These are phyloP conservation scores for Melocanna baccifera DNA, from an alignment of 176 grass and related monocot genomes.

Conservation along the genomic window DNA sequence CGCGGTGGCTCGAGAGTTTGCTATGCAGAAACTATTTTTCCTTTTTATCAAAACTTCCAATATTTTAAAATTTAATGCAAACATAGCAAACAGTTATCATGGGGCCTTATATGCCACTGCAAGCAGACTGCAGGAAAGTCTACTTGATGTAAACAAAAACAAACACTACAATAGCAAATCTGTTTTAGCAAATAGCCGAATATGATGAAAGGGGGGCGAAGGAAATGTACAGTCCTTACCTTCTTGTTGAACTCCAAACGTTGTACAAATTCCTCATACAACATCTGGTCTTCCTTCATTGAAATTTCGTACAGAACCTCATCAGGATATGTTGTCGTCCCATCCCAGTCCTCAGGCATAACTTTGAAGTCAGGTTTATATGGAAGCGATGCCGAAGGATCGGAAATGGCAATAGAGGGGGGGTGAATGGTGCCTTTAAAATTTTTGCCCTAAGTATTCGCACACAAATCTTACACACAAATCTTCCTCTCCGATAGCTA, in stretches of 20 bases:
- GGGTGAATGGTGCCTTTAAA: too few species aligned
- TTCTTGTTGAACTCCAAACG: too few species aligned
- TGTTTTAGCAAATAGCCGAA: background rate
- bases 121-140: background rate
- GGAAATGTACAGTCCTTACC: too few species aligned
- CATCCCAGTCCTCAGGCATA: slow-evolving; percentile 98
- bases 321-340: background rate
- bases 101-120: background rate
- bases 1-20: background rate
- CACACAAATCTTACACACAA: too few species aligned
- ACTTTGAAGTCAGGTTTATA: slow-evolving; percentile 98
- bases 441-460: too few species aligned
- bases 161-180: background rate
- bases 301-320: too few species aligned
- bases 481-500: too few species aligned
- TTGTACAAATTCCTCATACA: too few species aligned
- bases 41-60: too few species aligned
- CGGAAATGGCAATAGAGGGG: too few species aligned
- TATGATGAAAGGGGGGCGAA: background rate
- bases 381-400: too few species aligned
- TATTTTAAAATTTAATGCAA: background rate
- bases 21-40: background rate
- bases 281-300: too few species aligned
- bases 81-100: background rate
- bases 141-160: slow-evolving; percentile 1